Percentiles rank a stretch among this genome's conserved stretches.
phyloP scores from a whole-genome alignment of 305 asterid genomes.

The Euphrasia arctica region DNA sequence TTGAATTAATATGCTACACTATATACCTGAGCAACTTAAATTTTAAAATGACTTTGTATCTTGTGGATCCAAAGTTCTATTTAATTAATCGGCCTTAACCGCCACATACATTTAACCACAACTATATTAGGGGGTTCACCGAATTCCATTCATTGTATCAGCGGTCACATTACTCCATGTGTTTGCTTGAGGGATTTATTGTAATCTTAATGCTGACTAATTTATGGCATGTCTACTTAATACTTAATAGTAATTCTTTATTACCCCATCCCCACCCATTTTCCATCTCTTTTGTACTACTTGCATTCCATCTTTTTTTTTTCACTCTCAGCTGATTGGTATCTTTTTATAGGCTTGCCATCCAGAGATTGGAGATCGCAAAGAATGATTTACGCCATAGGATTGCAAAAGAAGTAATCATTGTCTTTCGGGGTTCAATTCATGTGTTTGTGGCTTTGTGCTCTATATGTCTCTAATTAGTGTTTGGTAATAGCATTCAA shows the following conservation, averaged over 20 bases:
- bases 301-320: not conserved
- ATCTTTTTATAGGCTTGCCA: constrained; percentile 70
- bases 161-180: constrained; percentile 8
- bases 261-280: constrained; percentile 5
- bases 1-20: constrained; percentile 4
- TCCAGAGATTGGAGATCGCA: constrained; percentile 89
- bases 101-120: constrained; percentile 1
- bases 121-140: constrained; percentile 6
- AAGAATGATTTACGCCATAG: constrained; percentile 95
- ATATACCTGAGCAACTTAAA: constrained; percentile 5
- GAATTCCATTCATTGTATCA: not conserved
- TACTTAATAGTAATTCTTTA: not conserved
- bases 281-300: not conserved
- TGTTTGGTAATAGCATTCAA: constrained; percentile 27
- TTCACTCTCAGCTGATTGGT: constrained; percentile 27
- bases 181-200: constrained; percentile 2
- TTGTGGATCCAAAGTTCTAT: not conserved
- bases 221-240: constrained; percentile 14
- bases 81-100: constrained; percentile 3
- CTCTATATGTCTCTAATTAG: constrained; percentile 9
- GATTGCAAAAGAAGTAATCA: constrained; percentile 89
- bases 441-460: not conserved
- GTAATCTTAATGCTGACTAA: constrained; percentile 9
- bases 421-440: constrained; percentile 20
- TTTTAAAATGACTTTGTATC: constrained; percentile 1